phyloP scores from a whole-genome alignment of 2,329 filamentous ascomycete species.

The Myriosclerotinia curreyana region DNA sequence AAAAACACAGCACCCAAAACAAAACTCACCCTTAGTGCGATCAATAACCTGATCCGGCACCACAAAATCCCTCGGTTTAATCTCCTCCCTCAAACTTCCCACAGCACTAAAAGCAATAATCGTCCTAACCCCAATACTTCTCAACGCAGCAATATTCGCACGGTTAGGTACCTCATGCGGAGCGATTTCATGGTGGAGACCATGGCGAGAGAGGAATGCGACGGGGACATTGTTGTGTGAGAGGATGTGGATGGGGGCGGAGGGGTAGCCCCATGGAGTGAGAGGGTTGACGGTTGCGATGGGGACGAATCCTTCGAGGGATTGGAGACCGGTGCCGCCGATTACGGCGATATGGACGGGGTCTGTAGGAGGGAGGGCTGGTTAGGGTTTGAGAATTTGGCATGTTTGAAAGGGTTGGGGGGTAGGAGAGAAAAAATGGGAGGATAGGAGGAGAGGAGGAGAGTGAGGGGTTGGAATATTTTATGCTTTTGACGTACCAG shows the following conservation, averaged over 20 bases:
- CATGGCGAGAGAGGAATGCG: constrained; percentile 93
- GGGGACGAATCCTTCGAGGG: constrained; percentile 81
- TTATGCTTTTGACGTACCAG: constrained; percentile 13
- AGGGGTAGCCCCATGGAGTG: constrained; percentile 87
- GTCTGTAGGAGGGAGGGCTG: constrained; percentile 42
- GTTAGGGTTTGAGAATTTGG: background rate
- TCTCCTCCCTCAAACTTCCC: constrained; percentile 85
- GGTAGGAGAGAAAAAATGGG: background rate
- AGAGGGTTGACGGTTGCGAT: constrained; percentile 71
- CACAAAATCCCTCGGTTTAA: constrained; percentile 95
- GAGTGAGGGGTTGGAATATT: background rate
- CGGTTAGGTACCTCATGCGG: constrained; percentile 93
- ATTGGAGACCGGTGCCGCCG: constrained; percentile 86
- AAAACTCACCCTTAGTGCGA: constrained; percentile 73
- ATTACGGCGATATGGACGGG: constrained; percentile 84
- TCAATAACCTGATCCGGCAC: constrained; percentile 96
- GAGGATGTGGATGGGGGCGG: constrained; percentile 76
- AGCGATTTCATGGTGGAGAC: constrained; percentile 80
- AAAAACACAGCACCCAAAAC: background rate
- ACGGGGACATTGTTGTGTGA: constrained; percentile 79
- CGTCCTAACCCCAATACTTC: constrained; percentile 81
- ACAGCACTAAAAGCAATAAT: constrained; percentile 96
- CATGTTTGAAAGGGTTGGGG: background rate
- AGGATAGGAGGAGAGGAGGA: background rate
- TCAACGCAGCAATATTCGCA: constrained; percentile 97